Percentiles rank a stretch among this genome's conserved stretches.
Conservation (phyloP, 305 asterid species). For the Fraxinus dipetala region DNA sequence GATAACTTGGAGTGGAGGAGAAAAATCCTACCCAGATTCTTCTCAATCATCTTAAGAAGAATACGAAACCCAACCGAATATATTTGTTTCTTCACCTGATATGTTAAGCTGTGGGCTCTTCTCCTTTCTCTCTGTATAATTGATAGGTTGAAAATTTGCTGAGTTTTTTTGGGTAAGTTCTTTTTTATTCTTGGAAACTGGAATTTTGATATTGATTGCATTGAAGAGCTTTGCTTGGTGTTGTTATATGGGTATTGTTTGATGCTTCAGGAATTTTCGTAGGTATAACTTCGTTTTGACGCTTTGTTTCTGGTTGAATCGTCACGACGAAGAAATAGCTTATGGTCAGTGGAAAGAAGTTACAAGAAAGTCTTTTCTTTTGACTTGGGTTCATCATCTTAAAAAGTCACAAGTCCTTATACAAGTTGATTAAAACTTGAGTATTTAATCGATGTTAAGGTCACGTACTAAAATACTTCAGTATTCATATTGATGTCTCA, state of each 20-base stretch:
- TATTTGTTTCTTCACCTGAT: not conserved
- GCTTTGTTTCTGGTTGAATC: not conserved
- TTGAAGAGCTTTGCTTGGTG: not conserved
- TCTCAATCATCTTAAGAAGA: not conserved
- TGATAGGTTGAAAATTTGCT: not conserved
- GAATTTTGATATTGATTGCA: not conserved
- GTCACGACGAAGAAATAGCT: not conserved
- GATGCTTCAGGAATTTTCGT: not conserved
- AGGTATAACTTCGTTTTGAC: not conserved
- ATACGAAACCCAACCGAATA: not conserved
- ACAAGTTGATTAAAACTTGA: not conserved
- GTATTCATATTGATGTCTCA: not conserved
- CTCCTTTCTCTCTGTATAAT: not conserved
- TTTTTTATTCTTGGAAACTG: not conserved
- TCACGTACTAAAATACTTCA: not conserved
- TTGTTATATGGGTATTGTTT: not conserved
- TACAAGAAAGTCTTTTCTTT: not conserved
- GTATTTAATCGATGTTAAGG: not conserved
- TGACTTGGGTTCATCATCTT: not conserved
- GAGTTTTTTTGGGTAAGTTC: not conserved
- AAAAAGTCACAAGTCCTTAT: not conserved
- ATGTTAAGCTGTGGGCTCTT: not conserved
- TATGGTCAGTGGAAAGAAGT: not conserved
- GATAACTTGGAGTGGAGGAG: not conserved
- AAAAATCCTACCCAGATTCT: not conserved